phyloP scores from a whole-genome alignment of 2,329 filamentous ascomycete species.

The Hymenoscyphus fraxineus region DNA sequence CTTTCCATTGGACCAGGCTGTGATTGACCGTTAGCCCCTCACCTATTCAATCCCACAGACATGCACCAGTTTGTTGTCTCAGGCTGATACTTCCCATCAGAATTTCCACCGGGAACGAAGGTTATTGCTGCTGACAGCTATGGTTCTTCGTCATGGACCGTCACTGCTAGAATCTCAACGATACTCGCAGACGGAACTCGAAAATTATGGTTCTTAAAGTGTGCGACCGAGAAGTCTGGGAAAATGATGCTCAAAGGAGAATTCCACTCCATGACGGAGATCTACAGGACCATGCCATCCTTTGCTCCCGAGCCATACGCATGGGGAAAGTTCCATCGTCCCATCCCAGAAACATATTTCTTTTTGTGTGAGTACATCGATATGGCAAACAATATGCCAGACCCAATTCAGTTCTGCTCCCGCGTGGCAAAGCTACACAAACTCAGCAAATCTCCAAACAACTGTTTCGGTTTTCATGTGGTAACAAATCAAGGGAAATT shows the following conservation, averaged over 20 bases:
- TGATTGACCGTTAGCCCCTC: conserved; percentile 1
- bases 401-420: conserved; percentile 23
- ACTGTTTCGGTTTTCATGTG: conserved; percentile 31
- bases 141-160: conserved; percentile 38
- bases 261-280: conserved; percentile 7
- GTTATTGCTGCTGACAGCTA: conserved; percentile 17
- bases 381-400: conserved; percentile 22
- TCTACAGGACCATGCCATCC: conserved; percentile 8
- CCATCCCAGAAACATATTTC: conserved; percentile 21
- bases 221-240: conserved; percentile 25
- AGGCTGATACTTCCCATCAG: not conserved
- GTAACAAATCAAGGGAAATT: conserved; percentile 28
- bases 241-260: conserved; percentile 13
- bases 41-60: too few relatives aligned
- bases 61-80: too few relatives aligned
- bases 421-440: conserved; percentile 28
- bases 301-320: conserved; percentile 14
- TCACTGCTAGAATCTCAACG: conserved; percentile 33
- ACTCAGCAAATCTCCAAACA: conserved; percentile 23
- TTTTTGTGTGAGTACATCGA: conserved; percentile 29
- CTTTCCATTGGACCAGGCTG: conserved; percentile 7
- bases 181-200: conserved; percentile 23
- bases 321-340: conserved; percentile 11
- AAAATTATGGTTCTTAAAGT: conserved; percentile 28
- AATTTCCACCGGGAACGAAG: conserved; percentile 7